Evolutionary conservation across 257 asterid species (phyloP).

Genomic region (Avicennia marina): DNA sequence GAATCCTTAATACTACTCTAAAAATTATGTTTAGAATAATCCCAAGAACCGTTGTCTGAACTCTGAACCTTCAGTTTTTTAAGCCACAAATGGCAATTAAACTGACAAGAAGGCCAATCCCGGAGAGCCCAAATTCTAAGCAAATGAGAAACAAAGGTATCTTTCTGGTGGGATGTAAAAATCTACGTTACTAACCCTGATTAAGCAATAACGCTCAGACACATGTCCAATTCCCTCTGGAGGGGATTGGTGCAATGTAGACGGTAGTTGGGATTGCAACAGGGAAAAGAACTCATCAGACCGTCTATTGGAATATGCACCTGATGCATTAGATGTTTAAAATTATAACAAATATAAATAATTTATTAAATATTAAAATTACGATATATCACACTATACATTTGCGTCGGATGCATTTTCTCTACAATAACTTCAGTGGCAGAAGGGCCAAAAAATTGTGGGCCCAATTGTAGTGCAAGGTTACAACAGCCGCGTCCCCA

Average conservation of each 20-base stretch:
- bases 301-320: too few species aligned
- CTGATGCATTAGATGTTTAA: too few species aligned
- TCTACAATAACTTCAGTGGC: too few species aligned
- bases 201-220: background rate
- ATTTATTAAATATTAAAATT: too few species aligned
- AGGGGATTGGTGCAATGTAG: too few species aligned
- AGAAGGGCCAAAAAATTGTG: background rate
- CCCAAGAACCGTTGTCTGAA: background rate
- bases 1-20: too few species aligned
- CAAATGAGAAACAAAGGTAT: slow-evolving; percentile 11
- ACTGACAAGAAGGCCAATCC: background rate
- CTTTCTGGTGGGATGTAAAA: slow-evolving; percentile 19
- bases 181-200: background rate
- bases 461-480: background rate
- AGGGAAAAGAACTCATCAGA: too few species aligned
- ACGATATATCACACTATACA: too few species aligned
- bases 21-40: background rate
- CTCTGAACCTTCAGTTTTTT: background rate
- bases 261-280: too few species aligned
- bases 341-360: too few species aligned
- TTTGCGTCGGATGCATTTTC: too few species aligned
- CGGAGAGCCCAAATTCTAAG: background rate
- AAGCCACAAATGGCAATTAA: background rate
- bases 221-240: slow-evolving; percentile 3
- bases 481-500: background rate